These are phyloP conservation scores for Sistotremastrum niveocremeum DNA, from an alignment of 768 basidiomycete species.

Conservation along the genomic window DNA sequence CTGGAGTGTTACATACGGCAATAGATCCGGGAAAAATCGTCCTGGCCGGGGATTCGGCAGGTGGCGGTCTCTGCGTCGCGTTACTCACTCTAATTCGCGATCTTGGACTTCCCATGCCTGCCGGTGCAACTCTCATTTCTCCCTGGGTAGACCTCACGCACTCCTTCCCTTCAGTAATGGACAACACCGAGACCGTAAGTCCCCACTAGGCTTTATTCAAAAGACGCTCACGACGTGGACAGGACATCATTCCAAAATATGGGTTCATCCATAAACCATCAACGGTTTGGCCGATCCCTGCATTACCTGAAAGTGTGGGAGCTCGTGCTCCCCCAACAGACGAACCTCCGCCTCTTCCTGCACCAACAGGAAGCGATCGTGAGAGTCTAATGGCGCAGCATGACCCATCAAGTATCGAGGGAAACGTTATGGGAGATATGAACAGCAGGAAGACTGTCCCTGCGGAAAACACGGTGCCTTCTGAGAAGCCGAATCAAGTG, in stretches of 20 bases:
- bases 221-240: background rate
- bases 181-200: conserved; percentile 71
- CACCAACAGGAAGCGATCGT: no score
- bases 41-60: conserved; percentile 85
- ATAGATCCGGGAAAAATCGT: conserved; percentile 75
- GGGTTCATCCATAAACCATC: conserved; percentile 72
- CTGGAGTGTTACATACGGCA: conserved; percentile 59
- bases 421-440: no score
- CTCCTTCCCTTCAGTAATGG: conserved; percentile 79
- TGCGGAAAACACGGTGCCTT: no score
- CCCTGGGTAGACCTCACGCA: conserved; percentile 96
- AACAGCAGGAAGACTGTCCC: no score
- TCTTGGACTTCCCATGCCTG: conserved; percentile 63
- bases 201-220: background rate
- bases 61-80: conserved; percentile 75
- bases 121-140: conserved; percentile 80
- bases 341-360: conserved; percentile 35
- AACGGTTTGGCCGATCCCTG: conserved; percentile 41
- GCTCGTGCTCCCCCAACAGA: conserved; percentile 24
- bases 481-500: no score
- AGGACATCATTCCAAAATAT: conserved; percentile 74
- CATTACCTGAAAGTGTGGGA: conserved; percentile 16
- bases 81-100: conserved; percentile 84
- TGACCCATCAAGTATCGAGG: no score
- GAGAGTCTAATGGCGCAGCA: no score